Percentiles rank a stretch among this genome's conserved stretches.
phyloP scores from a whole-genome alignment of 2,329 filamentous ascomycete species.

The Alternaria viburni region DNA sequence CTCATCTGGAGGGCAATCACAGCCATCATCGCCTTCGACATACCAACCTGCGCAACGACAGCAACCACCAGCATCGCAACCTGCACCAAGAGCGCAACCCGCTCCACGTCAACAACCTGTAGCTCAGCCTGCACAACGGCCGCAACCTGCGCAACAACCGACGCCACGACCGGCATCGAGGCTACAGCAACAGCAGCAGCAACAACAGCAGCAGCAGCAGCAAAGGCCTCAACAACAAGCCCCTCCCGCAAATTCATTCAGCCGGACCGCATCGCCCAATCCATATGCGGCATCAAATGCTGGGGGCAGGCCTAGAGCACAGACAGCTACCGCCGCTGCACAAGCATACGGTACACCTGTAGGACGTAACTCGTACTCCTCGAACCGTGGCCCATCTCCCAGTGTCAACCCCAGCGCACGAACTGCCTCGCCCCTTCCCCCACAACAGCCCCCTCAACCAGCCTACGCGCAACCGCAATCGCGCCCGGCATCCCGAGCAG shows the following conservation, averaged over 20 bases:
- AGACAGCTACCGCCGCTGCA: constrained; percentile 47
- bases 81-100: constrained; percentile 7
- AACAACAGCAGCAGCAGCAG: constrained; percentile 4
- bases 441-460: constrained; percentile 51
- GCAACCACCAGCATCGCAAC: constrained; percentile 2
- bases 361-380: constrained; percentile 46
- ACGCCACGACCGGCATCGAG: constrained; percentile 5
- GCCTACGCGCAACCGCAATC: constrained; percentile 27
- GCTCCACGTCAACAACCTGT: constrained; percentile 5
- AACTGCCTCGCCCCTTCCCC: constrained; percentile 51
- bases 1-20: constrained; percentile 10
- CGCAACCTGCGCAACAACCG: constrained; percentile 1
- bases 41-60: constrained; percentile 10
- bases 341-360: constrained; percentile 42
- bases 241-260: constrained; percentile 18
- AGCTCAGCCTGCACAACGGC: not conserved
- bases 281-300: constrained; percentile 59
- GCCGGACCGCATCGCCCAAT: constrained; percentile 62
- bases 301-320: constrained; percentile 40
- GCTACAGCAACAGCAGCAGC: constrained; percentile 2
- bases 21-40: constrained; percentile 11
- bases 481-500: constrained; percentile 41
- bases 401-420: constrained; percentile 43
- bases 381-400: constrained; percentile 48
- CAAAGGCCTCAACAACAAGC: constrained; percentile 6